These are phyloP conservation scores for Eremochloa ophiuroides DNA, from an alignment of 176 grass and related monocot genomes.

Conservation along the genomic window DNA sequence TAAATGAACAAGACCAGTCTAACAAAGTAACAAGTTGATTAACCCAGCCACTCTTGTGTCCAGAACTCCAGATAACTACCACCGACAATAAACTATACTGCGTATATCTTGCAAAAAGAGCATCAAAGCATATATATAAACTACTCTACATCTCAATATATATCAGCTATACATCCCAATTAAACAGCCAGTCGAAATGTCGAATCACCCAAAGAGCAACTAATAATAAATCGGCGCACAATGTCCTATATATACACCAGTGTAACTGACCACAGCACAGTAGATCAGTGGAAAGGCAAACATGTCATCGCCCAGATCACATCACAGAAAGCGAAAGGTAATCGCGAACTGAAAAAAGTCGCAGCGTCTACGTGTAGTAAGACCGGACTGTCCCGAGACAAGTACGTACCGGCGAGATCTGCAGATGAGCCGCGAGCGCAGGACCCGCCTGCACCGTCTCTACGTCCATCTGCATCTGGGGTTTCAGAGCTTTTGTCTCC, in stretches of 20 bases:
- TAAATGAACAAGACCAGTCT: not conserved
- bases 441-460: slow-evolving; percentile 29
- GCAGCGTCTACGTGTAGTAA: not conserved
- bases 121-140: not conserved
- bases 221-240: no score
- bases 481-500: slow-evolving; percentile 12
- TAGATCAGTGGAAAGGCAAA: not conserved
- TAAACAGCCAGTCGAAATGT: not conserved
- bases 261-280: not conserved
- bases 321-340: not conserved
- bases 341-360: not conserved
- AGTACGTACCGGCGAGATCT: slow-evolving; percentile 36
- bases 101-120: not conserved
- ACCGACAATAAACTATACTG: not conserved
- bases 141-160: not conserved
- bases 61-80: not conserved
- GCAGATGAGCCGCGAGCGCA: slow-evolving; percentile 14
- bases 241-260: not conserved
- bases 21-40: not conserved
- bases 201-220: not conserved
- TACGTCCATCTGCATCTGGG: slow-evolving; percentile 30
- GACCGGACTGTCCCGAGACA: not conserved
- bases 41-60: not conserved
- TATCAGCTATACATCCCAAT: not conserved
- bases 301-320: not conserved